Base-by-base conservation (phyloP, 768 basidiomycete genomes). In the Fomitopsis pulvina region DNA sequence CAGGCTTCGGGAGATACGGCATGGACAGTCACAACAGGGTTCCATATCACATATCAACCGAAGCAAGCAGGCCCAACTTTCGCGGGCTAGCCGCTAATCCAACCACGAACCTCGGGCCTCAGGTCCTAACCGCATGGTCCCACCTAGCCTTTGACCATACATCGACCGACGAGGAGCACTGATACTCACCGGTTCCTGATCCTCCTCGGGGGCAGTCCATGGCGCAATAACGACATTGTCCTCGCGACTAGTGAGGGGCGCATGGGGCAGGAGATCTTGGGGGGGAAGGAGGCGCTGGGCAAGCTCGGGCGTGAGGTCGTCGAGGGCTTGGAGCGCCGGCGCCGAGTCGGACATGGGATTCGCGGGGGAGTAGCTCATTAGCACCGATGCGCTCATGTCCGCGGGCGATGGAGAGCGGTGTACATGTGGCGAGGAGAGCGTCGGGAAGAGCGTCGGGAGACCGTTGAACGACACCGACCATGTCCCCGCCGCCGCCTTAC, bases 171-270 rank as follows among this genome's bases (percentile, higher is more conserved):
- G 41, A 4, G 20, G 43, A 14, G 27, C 41, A 55, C 51, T 30
- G 37, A 54, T 48, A 48, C 44, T 38, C 32, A 54, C 53, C 7
- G 40, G 41, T 25, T 55, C 51, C 6, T 41, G 9, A 16, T 54
- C 51, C 12, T 47, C 44, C 7, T 49, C 48, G 14, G 46, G 45
- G 1, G 47, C 45, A 5, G 57, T 53, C 58, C 58, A 60, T 39
- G 58, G 58, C 22, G 58, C 58, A 40, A 60, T 50, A 16, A 25
- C 41, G 4, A 50, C 21, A 27, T 56, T 50, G 40, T 47, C 56
- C 16, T 21, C 38, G 34, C 4, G 34, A 26, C 52, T 56, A 16
- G 32, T 49, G 21, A 53, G 53, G 3, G 53, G 50, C 10, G 52
- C 41, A 39, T 57, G 52, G 12, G 58, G 53, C 29, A 50, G 48